A percentile compares a stretch with the other conserved stretches of the same genome.
Conservation (phyloP, 2,329 filamentous ascomycete genomes). For the Fusarium dlaminii region DNA sequence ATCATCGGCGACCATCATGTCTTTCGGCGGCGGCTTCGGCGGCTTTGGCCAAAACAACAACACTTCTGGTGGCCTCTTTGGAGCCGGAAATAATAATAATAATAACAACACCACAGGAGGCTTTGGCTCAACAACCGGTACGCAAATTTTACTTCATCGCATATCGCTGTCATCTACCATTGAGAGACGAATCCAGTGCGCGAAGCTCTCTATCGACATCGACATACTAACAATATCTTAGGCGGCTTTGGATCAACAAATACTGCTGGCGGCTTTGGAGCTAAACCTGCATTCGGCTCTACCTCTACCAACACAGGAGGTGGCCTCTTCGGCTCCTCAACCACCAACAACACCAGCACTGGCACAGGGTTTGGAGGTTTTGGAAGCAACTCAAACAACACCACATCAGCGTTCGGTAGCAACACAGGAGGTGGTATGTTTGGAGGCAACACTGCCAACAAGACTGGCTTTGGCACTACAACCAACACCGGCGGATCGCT, state of each 20-base stretch:
- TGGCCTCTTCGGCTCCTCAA: slow-evolving; percentile 57
- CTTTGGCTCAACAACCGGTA: slow-evolving; percentile 50
- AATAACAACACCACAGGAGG: slow-evolving; percentile 47
- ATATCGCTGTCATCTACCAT: slow-evolving; percentile 32
- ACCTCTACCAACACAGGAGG: slow-evolving; percentile 52
- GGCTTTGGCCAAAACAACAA: slow-evolving; percentile 65
- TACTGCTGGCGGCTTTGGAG: slow-evolving; percentile 51
- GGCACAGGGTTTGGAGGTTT: slow-evolving; percentile 56
- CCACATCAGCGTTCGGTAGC: slow-evolving; percentile 52
- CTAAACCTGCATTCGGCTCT: slow-evolving; percentile 64
- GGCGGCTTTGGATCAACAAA: slow-evolving; percentile 50
- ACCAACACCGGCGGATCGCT: slow-evolving; percentile 54
- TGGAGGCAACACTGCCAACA: slow-evolving; percentile 57
- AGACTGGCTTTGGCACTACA: slow-evolving; percentile 61
- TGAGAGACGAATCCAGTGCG: slow-evolving; percentile 19
- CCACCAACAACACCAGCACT: slow-evolving; percentile 51
- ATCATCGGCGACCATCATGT: slow-evolving; percentile 55
- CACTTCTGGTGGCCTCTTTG: slow-evolving; percentile 56
- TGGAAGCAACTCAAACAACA: slow-evolving; percentile 45
- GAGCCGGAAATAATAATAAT: slow-evolving; percentile 46
- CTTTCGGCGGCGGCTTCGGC: slow-evolving; percentile 59
- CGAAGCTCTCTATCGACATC: neutral
- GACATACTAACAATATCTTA: slow-evolving; percentile 38
- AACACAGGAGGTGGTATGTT: slow-evolving; percentile 61
- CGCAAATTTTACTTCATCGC: slow-evolving; percentile 31